Evolutionary conservation across 1,139 yeast genomes (phyloP).

Genomic region (Taphrina deformans): DNA sequence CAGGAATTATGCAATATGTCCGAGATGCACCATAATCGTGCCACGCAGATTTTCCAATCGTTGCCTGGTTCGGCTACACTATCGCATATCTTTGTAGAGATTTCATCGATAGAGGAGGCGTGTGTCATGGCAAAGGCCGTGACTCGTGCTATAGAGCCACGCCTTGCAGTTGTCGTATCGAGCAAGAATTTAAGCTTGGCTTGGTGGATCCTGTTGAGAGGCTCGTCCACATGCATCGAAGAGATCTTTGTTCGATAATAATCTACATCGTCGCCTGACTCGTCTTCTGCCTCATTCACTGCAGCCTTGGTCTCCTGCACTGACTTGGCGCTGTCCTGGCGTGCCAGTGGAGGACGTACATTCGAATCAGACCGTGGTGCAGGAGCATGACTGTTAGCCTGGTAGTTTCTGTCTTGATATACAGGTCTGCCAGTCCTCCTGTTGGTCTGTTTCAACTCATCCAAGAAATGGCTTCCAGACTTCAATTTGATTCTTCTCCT

Average conservation of each 20-base stretch:
- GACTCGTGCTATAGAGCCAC: constrained; percentile 44
- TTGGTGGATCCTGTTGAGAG: background rate
- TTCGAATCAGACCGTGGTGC: background rate
- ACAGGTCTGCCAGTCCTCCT: background rate
- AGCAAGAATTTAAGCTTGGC: constrained; percentile 2
- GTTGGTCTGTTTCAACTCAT: constrained; percentile 17
- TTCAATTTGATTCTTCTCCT: constrained; percentile 33
- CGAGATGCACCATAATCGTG: constrained; percentile 43
- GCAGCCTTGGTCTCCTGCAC: background rate
- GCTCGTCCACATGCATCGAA: background rate
- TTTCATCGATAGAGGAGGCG: constrained; percentile 39
- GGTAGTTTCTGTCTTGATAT: background rate
- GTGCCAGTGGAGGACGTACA: background rate
- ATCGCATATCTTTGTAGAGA: constrained; percentile 40
- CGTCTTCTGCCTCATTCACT: constrained; percentile 7
- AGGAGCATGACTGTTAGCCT: background rate
- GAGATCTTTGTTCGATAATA: background rate
- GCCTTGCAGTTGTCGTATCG: constrained; percentile 33
- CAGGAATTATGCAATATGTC: constrained; percentile 43
- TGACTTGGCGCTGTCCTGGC: background rate
- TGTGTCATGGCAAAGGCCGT: constrained; percentile 44
- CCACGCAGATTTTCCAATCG: constrained; percentile 38
- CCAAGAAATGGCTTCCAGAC: constrained; percentile 23
- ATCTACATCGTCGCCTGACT: constrained; percentile 8
- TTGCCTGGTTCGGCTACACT: constrained; percentile 39